phyloP scores from a whole-genome alignment of 345 rosid species.

The Iberis pinnata region DNA sequence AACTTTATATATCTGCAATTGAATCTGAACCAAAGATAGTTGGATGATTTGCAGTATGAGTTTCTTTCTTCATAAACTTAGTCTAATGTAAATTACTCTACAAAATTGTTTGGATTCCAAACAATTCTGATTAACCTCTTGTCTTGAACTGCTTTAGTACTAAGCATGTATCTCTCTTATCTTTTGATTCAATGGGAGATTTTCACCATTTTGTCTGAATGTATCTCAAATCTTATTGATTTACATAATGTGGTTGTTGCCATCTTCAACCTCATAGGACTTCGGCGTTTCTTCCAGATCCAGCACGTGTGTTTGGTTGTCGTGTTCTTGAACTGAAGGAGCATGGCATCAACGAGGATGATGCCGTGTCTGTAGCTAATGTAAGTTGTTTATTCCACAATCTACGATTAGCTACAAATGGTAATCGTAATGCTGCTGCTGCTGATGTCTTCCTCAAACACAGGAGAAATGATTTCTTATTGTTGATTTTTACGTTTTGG shows the following conservation, averaged over 20 bases:
- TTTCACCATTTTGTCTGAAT: not conserved
- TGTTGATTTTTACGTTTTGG: not conserved
- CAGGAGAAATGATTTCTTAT: not conserved
- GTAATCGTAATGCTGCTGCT: not conserved
- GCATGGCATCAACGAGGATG: slow-evolving; percentile 62
- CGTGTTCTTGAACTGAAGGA: slow-evolving; percentile 75
- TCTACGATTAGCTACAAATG: not conserved
- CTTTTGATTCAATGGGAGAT: too few relatives aligned
- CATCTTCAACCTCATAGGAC: slow-evolving; percentile 40
- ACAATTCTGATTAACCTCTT: not conserved
- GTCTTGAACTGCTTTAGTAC: slow-evolving; percentile 7
- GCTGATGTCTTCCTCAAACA: not conserved
- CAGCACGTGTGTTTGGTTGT: slow-evolving; percentile 62
- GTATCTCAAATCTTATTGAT: not conserved
- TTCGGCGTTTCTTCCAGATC: slow-evolving; percentile 55
- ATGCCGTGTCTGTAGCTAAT: slow-evolving; percentile 72
- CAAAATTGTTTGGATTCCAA: not conserved
- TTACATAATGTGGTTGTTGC: not conserved
- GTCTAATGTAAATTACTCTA: too few relatives aligned
- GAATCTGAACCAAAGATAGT: not conserved
- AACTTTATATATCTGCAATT: not conserved
- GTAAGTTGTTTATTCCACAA: slow-evolving; percentile 31
- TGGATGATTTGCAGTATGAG: not conserved
- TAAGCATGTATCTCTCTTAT: too few relatives aligned
- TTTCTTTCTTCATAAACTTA: not conserved